Percentiles rank a stretch among this genome's conserved stretches.
phyloP scores from a whole-genome alignment of 257 asterid species.

The Rehmannia glutinosa region DNA sequence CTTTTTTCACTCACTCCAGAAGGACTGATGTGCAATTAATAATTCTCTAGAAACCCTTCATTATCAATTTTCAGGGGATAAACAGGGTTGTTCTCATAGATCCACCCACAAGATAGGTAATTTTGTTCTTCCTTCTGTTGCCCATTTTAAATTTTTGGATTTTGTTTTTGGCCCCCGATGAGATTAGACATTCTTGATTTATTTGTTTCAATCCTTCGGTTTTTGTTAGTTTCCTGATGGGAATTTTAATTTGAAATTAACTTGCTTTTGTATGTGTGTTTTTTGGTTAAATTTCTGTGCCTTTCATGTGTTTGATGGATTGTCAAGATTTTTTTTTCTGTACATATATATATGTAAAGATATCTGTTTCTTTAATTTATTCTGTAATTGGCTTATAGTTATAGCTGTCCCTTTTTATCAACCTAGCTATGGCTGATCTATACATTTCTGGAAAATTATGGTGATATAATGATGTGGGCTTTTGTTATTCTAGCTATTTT shows the following conservation, averaged over 20 bases:
- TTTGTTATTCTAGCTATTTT: not conserved
- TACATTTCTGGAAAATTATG: not conserved
- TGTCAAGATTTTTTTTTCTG: too few relatives aligned
- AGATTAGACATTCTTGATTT: not conserved
- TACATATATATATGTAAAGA: too few relatives aligned
- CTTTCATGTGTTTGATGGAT: too few relatives aligned
- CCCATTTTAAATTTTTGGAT: not conserved
- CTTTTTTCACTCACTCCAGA: not conserved
- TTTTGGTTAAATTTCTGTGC: too few relatives aligned
- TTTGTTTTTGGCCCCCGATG: not conserved
- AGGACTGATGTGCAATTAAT: not conserved
- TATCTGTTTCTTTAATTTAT: too few relatives aligned
- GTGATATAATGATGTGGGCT: not conserved
- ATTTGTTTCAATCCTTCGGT: not conserved
- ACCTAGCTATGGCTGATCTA: constrained; percentile 7
- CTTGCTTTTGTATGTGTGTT: not conserved
- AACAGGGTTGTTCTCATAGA: constrained; percentile 6
- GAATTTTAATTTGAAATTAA: too few relatives aligned
- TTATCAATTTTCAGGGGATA: not conserved
- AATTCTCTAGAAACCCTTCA: too few relatives aligned
- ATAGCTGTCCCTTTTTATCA: too few relatives aligned
- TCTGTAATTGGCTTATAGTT: too few relatives aligned
- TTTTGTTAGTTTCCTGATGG: not conserved
- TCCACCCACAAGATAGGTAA: not conserved
- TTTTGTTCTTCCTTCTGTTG: not conserved